A percentile compares a stretch with the other conserved stretches of the same genome.
phyloP scores from a whole-genome alignment of 441 rosid genomes.

The Syzygium syzygioides region DNA sequence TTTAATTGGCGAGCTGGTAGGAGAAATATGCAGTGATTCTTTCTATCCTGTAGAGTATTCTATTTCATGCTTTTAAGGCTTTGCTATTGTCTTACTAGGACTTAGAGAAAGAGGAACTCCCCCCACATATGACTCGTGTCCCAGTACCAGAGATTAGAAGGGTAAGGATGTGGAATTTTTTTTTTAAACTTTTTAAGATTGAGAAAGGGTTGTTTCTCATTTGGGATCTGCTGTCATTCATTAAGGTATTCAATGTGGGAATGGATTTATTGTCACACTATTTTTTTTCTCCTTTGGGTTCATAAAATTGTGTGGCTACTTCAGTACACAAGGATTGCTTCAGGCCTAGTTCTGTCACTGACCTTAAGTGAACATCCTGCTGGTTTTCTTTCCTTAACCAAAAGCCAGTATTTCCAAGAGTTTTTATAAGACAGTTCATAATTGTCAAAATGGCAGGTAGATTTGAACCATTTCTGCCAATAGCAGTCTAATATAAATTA shows the following conservation, averaged over 20 bases:
- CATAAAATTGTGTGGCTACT: background rate
- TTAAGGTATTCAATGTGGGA: background rate
- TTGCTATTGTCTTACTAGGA: slow-evolving; percentile 27
- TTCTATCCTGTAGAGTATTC: background rate
- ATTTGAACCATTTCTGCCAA: background rate
- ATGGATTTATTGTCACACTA: background rate
- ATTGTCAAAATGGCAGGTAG: background rate
- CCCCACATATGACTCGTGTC: slow-evolving; percentile 52
- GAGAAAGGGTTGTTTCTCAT: background rate
- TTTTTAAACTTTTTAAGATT: background rate
- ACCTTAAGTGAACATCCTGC: background rate
- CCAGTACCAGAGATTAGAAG: slow-evolving; percentile 45
- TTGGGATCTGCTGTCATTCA: background rate
- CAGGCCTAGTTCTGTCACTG: background rate
- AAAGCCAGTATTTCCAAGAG: background rate
- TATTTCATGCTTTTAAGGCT: background rate
- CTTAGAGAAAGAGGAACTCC: slow-evolving; percentile 61
- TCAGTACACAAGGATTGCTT: background rate
- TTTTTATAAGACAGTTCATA: background rate
- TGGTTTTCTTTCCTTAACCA: background rate
- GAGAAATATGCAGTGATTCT: background rate
- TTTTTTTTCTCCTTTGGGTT: background rate
- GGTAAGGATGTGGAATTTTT: slow-evolving; percentile 25
- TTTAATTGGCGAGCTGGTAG: slow-evolving; percentile 91
- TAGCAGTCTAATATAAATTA: background rate